phyloP scores from a whole-genome alignment of 2,329 filamentous ascomycete genomes.

The Exophiala sp. region DNA sequence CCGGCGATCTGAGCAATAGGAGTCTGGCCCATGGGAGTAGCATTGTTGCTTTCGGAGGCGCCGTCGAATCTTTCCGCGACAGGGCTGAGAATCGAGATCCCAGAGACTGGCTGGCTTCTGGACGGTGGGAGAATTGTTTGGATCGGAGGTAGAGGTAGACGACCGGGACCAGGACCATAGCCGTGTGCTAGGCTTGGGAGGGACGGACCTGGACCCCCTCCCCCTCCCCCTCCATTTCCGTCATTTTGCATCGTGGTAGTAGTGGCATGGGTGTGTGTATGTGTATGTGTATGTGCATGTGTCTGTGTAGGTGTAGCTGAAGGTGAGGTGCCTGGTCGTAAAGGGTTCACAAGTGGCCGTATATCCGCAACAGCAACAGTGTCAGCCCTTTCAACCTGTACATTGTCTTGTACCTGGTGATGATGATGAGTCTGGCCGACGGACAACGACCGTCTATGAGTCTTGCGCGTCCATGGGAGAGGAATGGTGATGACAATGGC shows the following conservation, averaged over 20 bases:
- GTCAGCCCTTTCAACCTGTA: slow-evolving; percentile 13
- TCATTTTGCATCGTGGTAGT: too few relatives aligned
- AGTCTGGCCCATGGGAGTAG: slow-evolving; percentile 18
- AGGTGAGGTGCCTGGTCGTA: slow-evolving; percentile 10
- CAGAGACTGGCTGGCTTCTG: slow-evolving; percentile 20
- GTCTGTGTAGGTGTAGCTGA: too few relatives aligned
- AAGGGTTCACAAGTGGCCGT: not conserved
- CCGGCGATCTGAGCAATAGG: slow-evolving; percentile 10
- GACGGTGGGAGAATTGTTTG: slow-evolving; percentile 54
- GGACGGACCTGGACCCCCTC: too few relatives aligned
- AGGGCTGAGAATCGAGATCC: slow-evolving; percentile 19
- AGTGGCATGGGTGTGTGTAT: too few relatives aligned
- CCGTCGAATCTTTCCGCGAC: slow-evolving; percentile 21
- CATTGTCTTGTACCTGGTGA: not conserved
- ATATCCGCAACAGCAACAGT: slow-evolving; percentile 18
- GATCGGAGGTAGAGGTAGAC: slow-evolving; percentile 82
- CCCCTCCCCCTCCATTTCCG: too few relatives aligned
- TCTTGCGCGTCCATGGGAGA: slow-evolving; percentile 22
- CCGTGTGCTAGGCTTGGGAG: too few relatives aligned
- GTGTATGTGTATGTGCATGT: too few relatives aligned
- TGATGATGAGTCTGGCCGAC: slow-evolving; percentile 5
- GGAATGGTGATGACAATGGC: slow-evolving; percentile 25
- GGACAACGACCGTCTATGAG: slow-evolving; percentile 19
- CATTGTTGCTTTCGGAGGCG: slow-evolving; percentile 18
- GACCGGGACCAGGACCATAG: slow-evolving; percentile 79